Base-by-base conservation (phyloP, 306 rosid genomes). In the Trifolium fragiferum region DNA sequence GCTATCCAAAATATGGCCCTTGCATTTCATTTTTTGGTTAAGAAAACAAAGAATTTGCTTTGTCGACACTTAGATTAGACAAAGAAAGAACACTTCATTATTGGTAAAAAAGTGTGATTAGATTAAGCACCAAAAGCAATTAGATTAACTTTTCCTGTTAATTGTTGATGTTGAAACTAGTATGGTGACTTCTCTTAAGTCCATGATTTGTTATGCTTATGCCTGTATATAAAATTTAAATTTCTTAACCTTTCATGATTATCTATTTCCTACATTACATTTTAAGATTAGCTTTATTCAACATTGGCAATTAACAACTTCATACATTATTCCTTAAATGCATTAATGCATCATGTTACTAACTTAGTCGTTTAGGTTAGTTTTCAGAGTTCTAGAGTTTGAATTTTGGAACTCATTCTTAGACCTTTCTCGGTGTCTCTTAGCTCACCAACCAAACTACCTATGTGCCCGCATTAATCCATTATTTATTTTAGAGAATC, bases 1-100 rank as follows among this genome's bases (percentile, higher is more conserved):
- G 76, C 88, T 93, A 32, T 85, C 90, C 84, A 86, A 81, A 55
- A 68, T 68, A 68, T 68, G 46, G 43, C 6, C 58, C 57, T 67
- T 21, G 12, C 51, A 54, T 54, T 41, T 66, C 7, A 0, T 12
- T 12, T 64, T 18, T 38, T 38, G 20, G 51, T 65, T 19, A 64
- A 38, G 51, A 84, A 82, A 37, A 82, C 85, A 35, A 87, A 85
- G 75, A 21, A 33, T n/a, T 66, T 27, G 40, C 50, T 57, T 18
- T 66, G 63, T 73, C 19, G 55, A 43, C 32, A 21, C 50, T n/a
- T 30, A n/a, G 6, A 40, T 18, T 30, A 59, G 71, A 37, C 10
- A 46, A 9, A 60, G 59, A 46, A 9, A 60, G 59, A 62, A 63
- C 59, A 71, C 4, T 27, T 25, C 9, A 27, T 57, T 32, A 10